Base-by-base conservation (phyloP, 371 early-diverging fungal genomes). In the Globomyces sp. region DNA sequence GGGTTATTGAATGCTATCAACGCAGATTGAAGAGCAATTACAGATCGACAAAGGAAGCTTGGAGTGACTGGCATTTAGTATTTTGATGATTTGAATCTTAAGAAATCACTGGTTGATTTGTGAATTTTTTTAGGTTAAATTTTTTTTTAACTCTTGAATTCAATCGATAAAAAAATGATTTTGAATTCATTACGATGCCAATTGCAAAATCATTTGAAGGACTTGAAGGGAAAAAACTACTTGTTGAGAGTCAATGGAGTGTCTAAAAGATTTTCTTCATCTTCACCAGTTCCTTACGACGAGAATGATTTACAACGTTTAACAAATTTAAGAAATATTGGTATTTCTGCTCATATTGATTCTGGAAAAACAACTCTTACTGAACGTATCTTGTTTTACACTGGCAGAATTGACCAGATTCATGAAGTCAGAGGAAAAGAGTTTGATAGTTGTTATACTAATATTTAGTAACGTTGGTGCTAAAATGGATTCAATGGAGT, bases 321-420 rank as follows among this genome's bases (percentile, higher is more conserved):
- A 13, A 52, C 13, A n/a, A 37, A 67, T 0, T 65, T 73, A 36
- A 64, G 96, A 62, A 98, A 97, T 77, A 95, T 97, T 76, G 99
- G 99, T 74, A 98, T 98, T 72, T 92, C 92, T n/a, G 99, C 99
- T 44, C 99, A 98, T 81, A 97, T 98, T 71, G 99, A 98, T 74
- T 91, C 93, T 45, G 99, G 99, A 68, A 98, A 98, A 75, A 98
- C 99, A 36, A 98, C 99, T 0, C 84, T 94, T 74, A 96, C 97
- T 10, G 99, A 98, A 80, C 92, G 99, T 75, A 91, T 98, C 65
- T 82, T 98, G 53, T 96, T 84, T 80, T 95, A 94, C 76, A 95
- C 98, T 37, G 98, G 98, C 36, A 87, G 94, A 64, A 98, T 98
- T 79, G 88, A 92, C 76, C 90, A 91, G 69, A 95, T 96, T 69